A percentile compares a stretch with the other conserved stretches of the same genome.
These are phyloP conservation scores for Axilococcus clingmanii DNA, from an alignment of 139 green algal species.

Conservation along the genomic window DNA sequence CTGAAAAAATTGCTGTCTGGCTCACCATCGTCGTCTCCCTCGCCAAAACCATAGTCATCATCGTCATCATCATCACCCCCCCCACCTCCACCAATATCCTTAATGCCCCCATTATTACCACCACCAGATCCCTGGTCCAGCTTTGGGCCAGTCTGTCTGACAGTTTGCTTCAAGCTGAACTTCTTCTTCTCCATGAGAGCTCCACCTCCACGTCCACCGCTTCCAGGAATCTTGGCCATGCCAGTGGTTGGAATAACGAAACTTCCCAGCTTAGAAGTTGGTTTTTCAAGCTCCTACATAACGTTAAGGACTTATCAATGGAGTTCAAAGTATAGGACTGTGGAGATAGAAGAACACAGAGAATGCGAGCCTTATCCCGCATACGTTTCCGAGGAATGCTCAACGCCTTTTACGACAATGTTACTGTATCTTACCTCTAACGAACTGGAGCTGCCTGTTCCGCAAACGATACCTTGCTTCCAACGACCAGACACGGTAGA, in stretches of 20 bases:
- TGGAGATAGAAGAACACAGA: too few species aligned
- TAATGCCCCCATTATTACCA: constrained; percentile 73
- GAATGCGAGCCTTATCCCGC: too few species aligned
- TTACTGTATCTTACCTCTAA: too few species aligned
- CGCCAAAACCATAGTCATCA: constrained; percentile 85
- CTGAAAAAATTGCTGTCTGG: constrained; percentile 69
- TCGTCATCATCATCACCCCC: constrained; percentile 80
- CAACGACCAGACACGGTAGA: too few species aligned
- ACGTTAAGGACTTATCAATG: too few species aligned
- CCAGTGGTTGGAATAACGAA: constrained; percentile 28
- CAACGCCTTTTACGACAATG: too few species aligned
- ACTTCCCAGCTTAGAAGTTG: not conserved
- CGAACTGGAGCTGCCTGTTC: too few species aligned
- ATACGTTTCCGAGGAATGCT: too few species aligned
- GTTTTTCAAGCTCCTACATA: too few species aligned
- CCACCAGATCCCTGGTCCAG: constrained; percentile 74
- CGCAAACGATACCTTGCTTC: too few species aligned
- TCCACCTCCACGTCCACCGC: constrained; percentile 25
- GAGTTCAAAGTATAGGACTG: too few species aligned
- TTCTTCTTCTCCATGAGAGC: constrained; percentile 48
- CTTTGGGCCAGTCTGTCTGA: constrained; percentile 28
- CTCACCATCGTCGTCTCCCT: constrained; percentile 69
- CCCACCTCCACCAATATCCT: constrained; percentile 81
- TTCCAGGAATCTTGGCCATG: constrained; percentile 38
- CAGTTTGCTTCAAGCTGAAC: constrained; percentile 37